Conservation (phyloP, 805 yeast genomes). For the Candida ovalis region DNA sequence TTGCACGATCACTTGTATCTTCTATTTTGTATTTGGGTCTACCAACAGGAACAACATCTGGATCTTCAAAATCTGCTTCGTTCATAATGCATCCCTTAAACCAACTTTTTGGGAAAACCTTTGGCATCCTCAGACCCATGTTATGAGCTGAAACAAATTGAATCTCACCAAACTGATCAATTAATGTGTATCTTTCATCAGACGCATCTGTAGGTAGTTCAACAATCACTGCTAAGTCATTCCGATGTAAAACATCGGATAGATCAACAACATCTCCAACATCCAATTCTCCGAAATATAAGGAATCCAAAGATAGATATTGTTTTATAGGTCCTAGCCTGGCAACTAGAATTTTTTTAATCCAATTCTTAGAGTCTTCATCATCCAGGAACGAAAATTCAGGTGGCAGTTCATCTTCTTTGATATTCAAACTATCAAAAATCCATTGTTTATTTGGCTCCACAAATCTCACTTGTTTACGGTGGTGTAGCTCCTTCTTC, state of each 20-base stretch:
- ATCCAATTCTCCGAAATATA: conserved; percentile 29
- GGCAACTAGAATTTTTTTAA: conserved; percentile 4
- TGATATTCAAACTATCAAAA: conserved; percentile 1
- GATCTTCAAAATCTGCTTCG: conserved; percentile 23
- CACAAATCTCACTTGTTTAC: conserved; percentile 23
- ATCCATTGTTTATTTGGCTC: conserved; percentile 32
- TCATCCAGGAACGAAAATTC: conserved; percentile 18
- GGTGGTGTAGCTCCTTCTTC: conserved; percentile 15
- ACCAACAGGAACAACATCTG: conserved; percentile 26
- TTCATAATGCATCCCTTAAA: conserved; percentile 27
- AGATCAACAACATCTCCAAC: conserved; percentile 66
- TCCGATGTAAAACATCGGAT: conserved; percentile 36
- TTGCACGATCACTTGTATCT: conserved; percentile 25
- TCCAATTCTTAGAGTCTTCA: conserved; percentile 2
- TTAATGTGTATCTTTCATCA: conserved; percentile 55
- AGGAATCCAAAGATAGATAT: conserved; percentile 14
- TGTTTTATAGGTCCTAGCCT: conserved; percentile 4
- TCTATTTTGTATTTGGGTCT: conserved; percentile 32
- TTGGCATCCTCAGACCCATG: conserved; percentile 53
- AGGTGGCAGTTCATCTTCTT: conserved; percentile 8
- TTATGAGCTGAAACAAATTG: conserved; percentile 41
- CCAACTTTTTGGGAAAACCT: conserved; percentile 41
- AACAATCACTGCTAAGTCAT: conserved; percentile 51
- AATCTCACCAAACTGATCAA: conserved; percentile 55
- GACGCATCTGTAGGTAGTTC: conserved; percentile 45